Evolutionary conservation across 192 early-diverging fungal species (phyloP), one percentile per base, ranked within the genome.

Genomic region (Rhizoclosmatium globosum): DNA sequence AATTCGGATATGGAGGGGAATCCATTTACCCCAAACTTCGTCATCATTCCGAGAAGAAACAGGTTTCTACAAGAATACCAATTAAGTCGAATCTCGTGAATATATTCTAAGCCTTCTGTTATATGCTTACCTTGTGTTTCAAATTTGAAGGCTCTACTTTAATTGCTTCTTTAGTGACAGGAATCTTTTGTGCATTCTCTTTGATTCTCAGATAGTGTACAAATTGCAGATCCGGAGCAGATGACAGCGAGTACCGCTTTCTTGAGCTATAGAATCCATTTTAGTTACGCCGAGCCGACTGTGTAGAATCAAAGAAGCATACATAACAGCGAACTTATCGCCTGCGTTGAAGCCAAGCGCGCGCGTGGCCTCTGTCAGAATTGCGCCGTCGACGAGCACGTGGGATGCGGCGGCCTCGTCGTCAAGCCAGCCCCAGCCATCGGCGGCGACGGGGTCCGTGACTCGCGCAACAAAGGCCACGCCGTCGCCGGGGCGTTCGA

Each of bases 281-380:
- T 31, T 31, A 31, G 31, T 31, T 31, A 0, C 31, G 31, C 31
- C 31, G 31, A 31, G 31, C 31, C 31, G 31, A 31, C 31, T 31
- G 31, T 31, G 31, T 31, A 31, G 31, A 31, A 31, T 31, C 31
- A 31, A 47, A 70, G 47, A 7, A 17, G 17, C 50, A 1, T 17
- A 73, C 48, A 58, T 58, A 67, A 74, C 21, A n/a, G 46, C 72
- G 23, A 57, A 41, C 17, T 3, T 11, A 15, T 17, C 68, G 42
- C 47, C 42, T 11, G 19, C 42, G 9, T 39, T 31, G 44, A 69
- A 69, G 68, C 47, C 2, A 17, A 39, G 50, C 9, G 9, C 9
- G 21, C 68, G 68, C 42, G 68, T 69, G 17, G 39, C 15, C 42
- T 69, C 70, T 72, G 71, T 70, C 81, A 43, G 76, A 65, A 4